Percentiles rank a stretch among this genome's conserved stretches.
Evolutionary conservation across 371 early-diverging fungal genomes (phyloP).

Genomic region (Mucor sp.): DNA sequence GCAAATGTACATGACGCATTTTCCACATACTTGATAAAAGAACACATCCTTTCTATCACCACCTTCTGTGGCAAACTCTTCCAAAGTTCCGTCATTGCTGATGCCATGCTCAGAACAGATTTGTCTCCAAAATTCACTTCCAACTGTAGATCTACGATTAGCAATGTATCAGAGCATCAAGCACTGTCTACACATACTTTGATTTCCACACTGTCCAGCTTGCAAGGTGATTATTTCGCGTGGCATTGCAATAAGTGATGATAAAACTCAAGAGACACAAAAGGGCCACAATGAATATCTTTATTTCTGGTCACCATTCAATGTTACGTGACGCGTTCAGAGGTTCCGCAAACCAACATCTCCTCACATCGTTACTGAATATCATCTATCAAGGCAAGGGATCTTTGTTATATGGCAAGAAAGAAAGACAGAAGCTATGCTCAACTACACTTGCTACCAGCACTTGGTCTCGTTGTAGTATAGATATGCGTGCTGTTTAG

Average conservation of each 20-base stretch:
- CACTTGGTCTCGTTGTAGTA: too few species aligned
- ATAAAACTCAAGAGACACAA: background rate
- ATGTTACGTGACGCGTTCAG: background rate
- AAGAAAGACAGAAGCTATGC: too few species aligned
- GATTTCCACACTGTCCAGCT: constrained; percentile 98
- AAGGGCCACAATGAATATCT: background rate
- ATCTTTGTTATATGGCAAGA: too few species aligned
- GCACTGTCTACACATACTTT: constrained; percentile 56
- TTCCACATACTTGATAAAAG: constrained; percentile 88
- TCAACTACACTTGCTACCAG: too few species aligned
- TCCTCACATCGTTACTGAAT: too few species aligned
- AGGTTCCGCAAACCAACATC: background rate
- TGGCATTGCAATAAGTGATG: constrained; percentile 50
- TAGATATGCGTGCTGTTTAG: background rate
- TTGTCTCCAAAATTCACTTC: constrained; percentile 92
- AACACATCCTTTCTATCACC: constrained; percentile 98
- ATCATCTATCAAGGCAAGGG: too few species aligned
- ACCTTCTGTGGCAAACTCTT: constrained; percentile 86
- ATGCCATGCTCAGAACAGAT: constrained; percentile 93
- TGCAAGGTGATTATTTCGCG: constrained; percentile 95
- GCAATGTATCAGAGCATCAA: background rate
- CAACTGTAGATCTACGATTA: constrained; percentile 56
- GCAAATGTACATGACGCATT: too few species aligned
- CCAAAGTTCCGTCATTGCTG: constrained; percentile 78
- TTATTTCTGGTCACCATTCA: background rate